Base-by-base conservation (phyloP, 1,139 yeast species). In the Eremothecium gossypii region DNA sequence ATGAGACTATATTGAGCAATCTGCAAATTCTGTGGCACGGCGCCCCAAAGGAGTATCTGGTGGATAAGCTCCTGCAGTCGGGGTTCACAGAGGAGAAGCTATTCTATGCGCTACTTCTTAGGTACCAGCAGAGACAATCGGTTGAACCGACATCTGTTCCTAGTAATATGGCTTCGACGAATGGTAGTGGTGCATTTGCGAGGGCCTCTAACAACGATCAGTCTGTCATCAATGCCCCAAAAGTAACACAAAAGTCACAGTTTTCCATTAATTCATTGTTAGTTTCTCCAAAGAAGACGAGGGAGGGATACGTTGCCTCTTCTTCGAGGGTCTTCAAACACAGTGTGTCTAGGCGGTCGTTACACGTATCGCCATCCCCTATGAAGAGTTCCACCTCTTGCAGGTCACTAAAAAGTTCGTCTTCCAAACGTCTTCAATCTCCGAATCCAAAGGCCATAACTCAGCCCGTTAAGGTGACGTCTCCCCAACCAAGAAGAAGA, bases 1-100 rank as follows among this genome's bases (percentile, higher is more conserved):
- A 91, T 63, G 69, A 69, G 45, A 95, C 87, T 56, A 85, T 91
- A 41, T 69, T 91, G 54, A 82, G 84, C 55, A 89, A 86, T 55
- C 70, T 93, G 51, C 85, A 86, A 43, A 87, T 89, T 27, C 67
- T 91, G 45, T 91, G 96, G 79, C 97, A 89, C 60, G 95, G 95
- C 39, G 84, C 86, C 45, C 71, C 77, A 32, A 76, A 76, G 45
- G 71, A 75, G 13, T 65, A 73, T 9, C 77, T 91, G 31, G 66
- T 83, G 31, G 63, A 74, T 7, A 74, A 78, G 45, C 68, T 91
- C 35, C 53, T 82, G 39, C 69, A 79, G 2, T 69, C 76, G 0
- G 75, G 69, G 27, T 74, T 78, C 42, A 83, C 82, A 50, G 77
- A 94, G 1, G 98, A 93, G 57, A 93, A 91, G 67, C 78, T 91